Evolutionary conservation across 2,329 filamentous ascomycete species (phyloP).

Genomic region (Magnaporthales sp.): DNA sequence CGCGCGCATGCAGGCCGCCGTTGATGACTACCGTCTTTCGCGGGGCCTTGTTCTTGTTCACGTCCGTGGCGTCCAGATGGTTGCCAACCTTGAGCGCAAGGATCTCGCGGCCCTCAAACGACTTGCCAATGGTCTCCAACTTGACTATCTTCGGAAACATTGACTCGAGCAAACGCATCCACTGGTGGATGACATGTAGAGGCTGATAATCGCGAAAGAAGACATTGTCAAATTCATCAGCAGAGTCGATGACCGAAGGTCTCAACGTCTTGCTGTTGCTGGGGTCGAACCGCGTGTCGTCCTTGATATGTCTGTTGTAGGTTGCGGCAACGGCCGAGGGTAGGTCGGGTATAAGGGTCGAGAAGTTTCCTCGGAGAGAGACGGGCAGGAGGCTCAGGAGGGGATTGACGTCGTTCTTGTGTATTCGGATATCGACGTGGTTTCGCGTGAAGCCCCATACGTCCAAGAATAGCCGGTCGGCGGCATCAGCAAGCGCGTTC

Average conservation of each 20-base stretch:
- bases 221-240: slow-evolving; percentile 48
- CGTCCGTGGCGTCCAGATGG: not conserved
- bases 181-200: slow-evolving; percentile 54
- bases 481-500: slow-evolving; percentile 60
- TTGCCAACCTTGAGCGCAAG: slow-evolving; percentile 66
- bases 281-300: slow-evolving; percentile 10
- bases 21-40: slow-evolving; percentile 41
- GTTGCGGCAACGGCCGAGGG: slow-evolving; percentile 69
- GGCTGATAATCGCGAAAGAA: slow-evolving; percentile 95
- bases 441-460: slow-evolving; percentile 79
- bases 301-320: slow-evolving; percentile 33
- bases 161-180: slow-evolving; percentile 83
- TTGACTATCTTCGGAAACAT: slow-evolving; percentile 73
- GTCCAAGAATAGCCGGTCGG: slow-evolving; percentile 71
- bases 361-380: slow-evolving; percentile 63
- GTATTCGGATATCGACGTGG: slow-evolving; percentile 77
- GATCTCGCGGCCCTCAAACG: slow-evolving; percentile 82
- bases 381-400: slow-evolving; percentile 70
- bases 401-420: slow-evolving; percentile 67
- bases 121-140: slow-evolving; percentile 65
- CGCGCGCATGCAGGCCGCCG: slow-evolving; percentile 83
- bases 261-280: not conserved
- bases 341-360: slow-evolving; percentile 71
- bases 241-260: not conserved
- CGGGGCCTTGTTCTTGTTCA: slow-evolving; percentile 11